These are phyloP conservation scores for Neonectria faginata DNA, from an alignment of 2,329 filamentous ascomycete species.

Conservation along the genomic window DNA sequence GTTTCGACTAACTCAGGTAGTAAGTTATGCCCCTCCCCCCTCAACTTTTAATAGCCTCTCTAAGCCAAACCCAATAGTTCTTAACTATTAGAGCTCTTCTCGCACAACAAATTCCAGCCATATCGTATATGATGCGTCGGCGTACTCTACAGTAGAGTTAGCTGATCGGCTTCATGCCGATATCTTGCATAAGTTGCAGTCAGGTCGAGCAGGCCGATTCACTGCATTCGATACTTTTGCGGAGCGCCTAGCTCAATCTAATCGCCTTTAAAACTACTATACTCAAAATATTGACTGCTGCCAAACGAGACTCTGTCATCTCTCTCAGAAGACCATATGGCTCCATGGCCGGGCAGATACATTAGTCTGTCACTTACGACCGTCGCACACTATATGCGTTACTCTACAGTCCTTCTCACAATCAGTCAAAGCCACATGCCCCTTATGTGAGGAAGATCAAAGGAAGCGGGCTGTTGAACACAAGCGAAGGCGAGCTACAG, in stretches of 20 bases:
- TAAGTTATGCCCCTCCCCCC: no score
- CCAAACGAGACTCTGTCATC: neutral
- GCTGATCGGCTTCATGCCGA: neutral
- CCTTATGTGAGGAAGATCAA: neutral
- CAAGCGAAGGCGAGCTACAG: neutral
- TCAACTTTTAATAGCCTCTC: no score
- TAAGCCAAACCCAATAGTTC: no score
- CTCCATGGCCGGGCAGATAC: neutral
- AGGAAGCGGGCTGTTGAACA: neutral
- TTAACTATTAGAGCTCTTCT: no score
- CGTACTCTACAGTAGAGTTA: neutral
- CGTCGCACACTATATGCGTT: neutral
- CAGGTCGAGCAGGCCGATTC: neutral
- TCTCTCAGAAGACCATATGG: neutral
- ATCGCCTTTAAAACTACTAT: neutral
- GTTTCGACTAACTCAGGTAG: no score
- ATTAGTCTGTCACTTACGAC: neutral
- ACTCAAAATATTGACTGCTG: slow-evolving; percentile 4
- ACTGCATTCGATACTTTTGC: neutral
- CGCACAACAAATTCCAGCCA: no score
- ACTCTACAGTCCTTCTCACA: neutral
- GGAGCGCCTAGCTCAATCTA: neutral
- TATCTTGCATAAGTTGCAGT: neutral
- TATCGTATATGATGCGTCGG: neutral
- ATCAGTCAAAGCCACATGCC: neutral